These are phyloP conservation scores for Liriodendron chinense DNA, from an alignment of 164 flowering plant species.

Conservation along the genomic window DNA sequence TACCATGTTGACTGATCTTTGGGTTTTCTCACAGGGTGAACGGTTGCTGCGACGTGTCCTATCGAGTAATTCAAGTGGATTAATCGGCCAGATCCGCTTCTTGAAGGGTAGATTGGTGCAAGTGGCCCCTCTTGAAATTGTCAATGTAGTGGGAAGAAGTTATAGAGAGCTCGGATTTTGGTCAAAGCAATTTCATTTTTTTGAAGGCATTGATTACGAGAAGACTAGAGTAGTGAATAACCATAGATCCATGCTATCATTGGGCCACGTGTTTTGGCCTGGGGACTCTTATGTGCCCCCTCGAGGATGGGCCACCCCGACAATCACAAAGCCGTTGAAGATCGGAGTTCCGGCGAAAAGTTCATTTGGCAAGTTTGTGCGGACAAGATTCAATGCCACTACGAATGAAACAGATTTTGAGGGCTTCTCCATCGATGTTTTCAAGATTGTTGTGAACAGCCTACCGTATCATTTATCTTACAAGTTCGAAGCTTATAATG, in stretches of 20 bases:
- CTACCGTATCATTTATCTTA: constrained; percentile 32
- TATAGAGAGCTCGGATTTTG: constrained; percentile 25
- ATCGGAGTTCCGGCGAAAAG: constrained; percentile 48
- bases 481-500: constrained; percentile 16
- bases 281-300: constrained; percentile 22
- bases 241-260: not conserved
- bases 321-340: constrained; percentile 24
- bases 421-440: constrained; percentile 58
- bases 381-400: constrained; percentile 13
- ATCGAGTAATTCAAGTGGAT: constrained; percentile 17
- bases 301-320: constrained; percentile 53
- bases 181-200: constrained; percentile 17
- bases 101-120: constrained; percentile 6
- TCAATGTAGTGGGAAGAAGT: constrained; percentile 21
- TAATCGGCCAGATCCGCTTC: constrained; percentile 24
- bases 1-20: not conserved
- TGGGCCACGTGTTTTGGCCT: constrained; percentile 29
- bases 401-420: constrained; percentile 5
- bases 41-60: constrained; percentile 6
- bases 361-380: constrained; percentile 41
- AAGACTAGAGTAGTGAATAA: not conserved
- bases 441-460: constrained; percentile 22
- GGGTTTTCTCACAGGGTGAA: not conserved
- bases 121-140: constrained; percentile 5
- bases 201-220: not conserved